Conservation (phyloP, 305 asterid genomes). For the Fraxinus greggii region DNA sequence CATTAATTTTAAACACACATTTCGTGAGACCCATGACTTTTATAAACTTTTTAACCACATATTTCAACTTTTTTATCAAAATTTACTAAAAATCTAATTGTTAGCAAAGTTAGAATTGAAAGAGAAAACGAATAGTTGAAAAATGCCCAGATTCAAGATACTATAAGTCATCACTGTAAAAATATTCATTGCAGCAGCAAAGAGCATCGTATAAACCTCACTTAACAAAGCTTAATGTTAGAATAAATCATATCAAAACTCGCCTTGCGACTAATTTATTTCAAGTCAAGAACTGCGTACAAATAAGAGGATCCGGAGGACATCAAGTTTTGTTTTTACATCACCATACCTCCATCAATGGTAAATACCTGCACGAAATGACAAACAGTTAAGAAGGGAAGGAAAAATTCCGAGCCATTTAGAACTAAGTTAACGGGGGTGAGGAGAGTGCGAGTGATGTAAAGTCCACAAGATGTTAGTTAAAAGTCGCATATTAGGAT, state of each 20-base stretch:
- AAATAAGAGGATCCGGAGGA: not conserved
- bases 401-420: not conserved
- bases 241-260: not conserved
- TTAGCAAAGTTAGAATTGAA: not conserved
- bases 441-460: not conserved
- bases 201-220: not conserved
- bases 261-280: not conserved
- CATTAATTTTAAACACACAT: not conserved
- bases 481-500: not conserved
- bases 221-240: not conserved
- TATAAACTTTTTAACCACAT: not conserved
- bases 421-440: not conserved
- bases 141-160: not conserved
- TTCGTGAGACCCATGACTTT: too few relatives aligned
- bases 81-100: not conserved
- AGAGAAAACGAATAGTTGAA: not conserved
- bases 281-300: slow-evolving; percentile 1
- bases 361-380: slow-evolving; percentile 59
- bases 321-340: slow-evolving; percentile 34
- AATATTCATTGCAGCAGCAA: not conserved
- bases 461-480: not conserved
- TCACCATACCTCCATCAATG: slow-evolving; percentile 97
- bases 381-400: not conserved
- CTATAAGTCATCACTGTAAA: not conserved
- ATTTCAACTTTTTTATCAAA: too few relatives aligned